Percentiles rank a stretch among this genome's conserved stretches.
Conservation (phyloP, 495 filamentous ascomycete species). For the Amorphotheca resinae region DNA sequence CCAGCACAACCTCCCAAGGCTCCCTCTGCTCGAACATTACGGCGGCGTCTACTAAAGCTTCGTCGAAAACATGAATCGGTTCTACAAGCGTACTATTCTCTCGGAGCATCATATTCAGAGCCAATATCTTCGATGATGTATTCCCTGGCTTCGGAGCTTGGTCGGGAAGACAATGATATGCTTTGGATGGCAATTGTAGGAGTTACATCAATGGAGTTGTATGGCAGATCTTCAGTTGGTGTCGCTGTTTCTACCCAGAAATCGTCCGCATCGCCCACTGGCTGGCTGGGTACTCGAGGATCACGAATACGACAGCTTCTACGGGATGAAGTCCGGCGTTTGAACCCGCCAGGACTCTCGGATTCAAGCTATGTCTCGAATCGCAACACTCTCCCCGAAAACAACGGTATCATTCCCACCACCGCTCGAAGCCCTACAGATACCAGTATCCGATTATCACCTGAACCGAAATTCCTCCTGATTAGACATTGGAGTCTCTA, state of each 20-base stretch:
- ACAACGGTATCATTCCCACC: conserved; percentile 70
- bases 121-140: conserved; percentile 90
- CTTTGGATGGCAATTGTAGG: conserved; percentile 93
- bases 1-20: conserved; percentile 46
- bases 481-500: conserved; percentile 95
- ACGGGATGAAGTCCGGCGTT: conserved; percentile 84
- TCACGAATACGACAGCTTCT: conserved; percentile 74
- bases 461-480: conserved; percentile 86
- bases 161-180: conserved; percentile 90
- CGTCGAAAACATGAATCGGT: conserved; percentile 63
- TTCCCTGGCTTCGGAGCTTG: conserved; percentile 85
- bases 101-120: conserved; percentile 85
- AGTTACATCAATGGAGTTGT: conserved; percentile 80
- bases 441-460: conserved; percentile 81
- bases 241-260: conserved; percentile 56
- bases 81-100: conserved; percentile 65
- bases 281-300: conserved; percentile 74
- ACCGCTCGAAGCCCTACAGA: conserved; percentile 82
- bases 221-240: conserved; percentile 71
- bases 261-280: conserved; percentile 39
- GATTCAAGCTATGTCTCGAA: conserved; percentile 38
- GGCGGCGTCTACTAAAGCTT: conserved; percentile 57
- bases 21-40: conserved; percentile 56
- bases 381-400: conserved; percentile 37
- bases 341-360: conserved; percentile 69